phyloP scores from a whole-genome alignment of 768 basidiomycete genomes.

The Sistotremastrum suecicum region DNA sequence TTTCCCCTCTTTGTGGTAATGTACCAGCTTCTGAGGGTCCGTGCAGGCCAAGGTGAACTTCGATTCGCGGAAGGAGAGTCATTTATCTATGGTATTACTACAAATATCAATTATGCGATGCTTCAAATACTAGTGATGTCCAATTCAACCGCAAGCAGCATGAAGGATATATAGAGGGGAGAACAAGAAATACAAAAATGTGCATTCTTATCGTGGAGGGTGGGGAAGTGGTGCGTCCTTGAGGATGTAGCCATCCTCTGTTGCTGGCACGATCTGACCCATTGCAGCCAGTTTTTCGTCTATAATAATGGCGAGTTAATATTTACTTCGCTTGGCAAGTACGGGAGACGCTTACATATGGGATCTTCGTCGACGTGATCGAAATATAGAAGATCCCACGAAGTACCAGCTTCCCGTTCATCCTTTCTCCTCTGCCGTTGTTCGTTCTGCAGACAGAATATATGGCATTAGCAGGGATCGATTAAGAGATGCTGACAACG shows the following conservation, averaged over 20 bases:
- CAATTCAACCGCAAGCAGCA: no score
- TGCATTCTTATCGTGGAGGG: no score
- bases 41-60: no score
- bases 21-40: no score
- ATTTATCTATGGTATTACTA: no score
- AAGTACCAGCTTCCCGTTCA: conserved; percentile 54
- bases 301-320: conserved; percentile 12
- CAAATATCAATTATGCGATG: no score
- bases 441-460: conserved; percentile 48
- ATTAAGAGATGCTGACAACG: conserved; percentile 7
- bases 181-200: no score
- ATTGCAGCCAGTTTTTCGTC: conserved; percentile 53
- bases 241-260: conserved; percentile 69
- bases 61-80: no score
- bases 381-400: conserved; percentile 75
- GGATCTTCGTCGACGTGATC: conserved; percentile 53
- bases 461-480: not conserved
- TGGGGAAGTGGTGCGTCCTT: conserved; percentile 16
- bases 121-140: no score
- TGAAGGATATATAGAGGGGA: no score
- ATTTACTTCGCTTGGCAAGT: not conserved
- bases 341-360: conserved; percentile 38
- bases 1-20: no score
- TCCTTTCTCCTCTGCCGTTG: conserved; percentile 82
- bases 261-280: conserved; percentile 49